phyloP scores from a whole-genome alignment of 257 asterid genomes.

The Misopates orontium region DNA sequence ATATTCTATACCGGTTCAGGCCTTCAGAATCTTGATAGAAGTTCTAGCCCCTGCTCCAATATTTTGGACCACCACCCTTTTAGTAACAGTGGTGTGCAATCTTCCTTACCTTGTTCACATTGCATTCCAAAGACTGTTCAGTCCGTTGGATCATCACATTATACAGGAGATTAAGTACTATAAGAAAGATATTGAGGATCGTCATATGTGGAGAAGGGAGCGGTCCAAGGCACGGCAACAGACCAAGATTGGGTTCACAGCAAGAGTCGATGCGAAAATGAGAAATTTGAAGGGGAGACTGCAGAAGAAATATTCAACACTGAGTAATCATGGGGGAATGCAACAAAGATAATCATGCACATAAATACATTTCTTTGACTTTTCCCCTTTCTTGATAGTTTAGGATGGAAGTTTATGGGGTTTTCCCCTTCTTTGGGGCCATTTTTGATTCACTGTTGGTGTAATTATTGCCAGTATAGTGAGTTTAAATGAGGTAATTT shows the following conservation, averaged over 20 bases:
- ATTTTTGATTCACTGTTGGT: slow-evolving; percentile 31
- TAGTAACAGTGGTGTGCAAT: slow-evolving; percentile 32
- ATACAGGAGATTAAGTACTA: slow-evolving; percentile 28
- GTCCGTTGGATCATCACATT: slow-evolving; percentile 12
- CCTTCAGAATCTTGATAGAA: slow-evolving; percentile 68
- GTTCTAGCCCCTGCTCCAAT: slow-evolving; percentile 69
- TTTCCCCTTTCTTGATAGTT: slow-evolving; percentile 29
- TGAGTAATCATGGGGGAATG: slow-evolving; percentile 26
- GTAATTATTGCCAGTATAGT: slow-evolving; percentile 36
- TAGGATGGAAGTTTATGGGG: slow-evolving; percentile 22
- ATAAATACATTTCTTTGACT: slow-evolving; percentile 20
- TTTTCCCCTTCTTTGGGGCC: slow-evolving; percentile 9
- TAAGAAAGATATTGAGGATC: slow-evolving; percentile 76
- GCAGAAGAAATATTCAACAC: slow-evolving; percentile 64
- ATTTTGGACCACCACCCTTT: slow-evolving; percentile 54
- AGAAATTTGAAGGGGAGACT: slow-evolving; percentile 68
- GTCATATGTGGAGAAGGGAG: slow-evolving; percentile 85
- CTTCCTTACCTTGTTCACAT: slow-evolving; percentile 58
- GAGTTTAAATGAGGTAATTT: slow-evolving; percentile 26
- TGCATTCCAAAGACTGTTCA: slow-evolving; percentile 14
- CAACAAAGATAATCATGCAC: slow-evolving; percentile 25
- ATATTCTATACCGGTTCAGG: slow-evolving; percentile 51
- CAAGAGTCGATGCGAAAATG: slow-evolving; percentile 90
- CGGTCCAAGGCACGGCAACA: slow-evolving; percentile 67
- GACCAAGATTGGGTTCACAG: slow-evolving; percentile 86